These are phyloP conservation scores for Alnus glutinosa DNA, from an alignment of 306 rosid species.

Conservation along the genomic window DNA sequence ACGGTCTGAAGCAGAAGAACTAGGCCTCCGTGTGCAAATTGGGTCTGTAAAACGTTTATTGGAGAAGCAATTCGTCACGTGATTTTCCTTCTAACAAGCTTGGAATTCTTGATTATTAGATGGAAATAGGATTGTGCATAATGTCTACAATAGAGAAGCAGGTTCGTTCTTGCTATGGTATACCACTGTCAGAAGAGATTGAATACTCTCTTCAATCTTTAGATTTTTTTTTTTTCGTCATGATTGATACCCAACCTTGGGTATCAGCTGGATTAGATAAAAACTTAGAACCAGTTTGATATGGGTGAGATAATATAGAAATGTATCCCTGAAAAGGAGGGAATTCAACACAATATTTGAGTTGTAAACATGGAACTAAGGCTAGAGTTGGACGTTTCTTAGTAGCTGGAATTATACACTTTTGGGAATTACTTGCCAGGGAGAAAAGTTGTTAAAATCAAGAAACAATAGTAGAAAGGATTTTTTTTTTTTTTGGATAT, in stretches of 20 bases:
- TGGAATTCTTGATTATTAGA: not conserved
- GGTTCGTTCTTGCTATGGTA: conserved; percentile 3
- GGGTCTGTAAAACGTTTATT: conserved; percentile 11
- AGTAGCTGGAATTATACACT: not conserved
- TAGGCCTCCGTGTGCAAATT: conserved; percentile 8
- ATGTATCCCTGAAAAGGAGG: not conserved
- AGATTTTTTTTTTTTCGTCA: not conserved
- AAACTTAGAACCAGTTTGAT: conserved; percentile 15
- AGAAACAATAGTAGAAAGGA: not conserved
- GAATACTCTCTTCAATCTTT: not conserved
- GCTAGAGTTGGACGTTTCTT: not conserved
- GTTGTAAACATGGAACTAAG: not conserved
- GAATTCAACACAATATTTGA: not conserved
- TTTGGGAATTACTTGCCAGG: too few relatives aligned
- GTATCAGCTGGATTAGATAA: conserved; percentile 24
- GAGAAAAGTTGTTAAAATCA: not conserved
- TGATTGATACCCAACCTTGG: conserved; percentile 3
- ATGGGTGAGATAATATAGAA: not conserved
- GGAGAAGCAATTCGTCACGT: conserved; percentile 9
- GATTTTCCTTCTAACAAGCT: not conserved
- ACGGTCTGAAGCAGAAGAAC: not conserved
- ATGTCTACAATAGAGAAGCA: not conserved
- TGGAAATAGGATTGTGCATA: conserved; percentile 9
- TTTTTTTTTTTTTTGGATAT: too few relatives aligned
- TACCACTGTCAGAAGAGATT: not conserved